Base-by-base conservation (phyloP, 257 asterid genomes). In the Ophiorrhiza pumila region DNA sequence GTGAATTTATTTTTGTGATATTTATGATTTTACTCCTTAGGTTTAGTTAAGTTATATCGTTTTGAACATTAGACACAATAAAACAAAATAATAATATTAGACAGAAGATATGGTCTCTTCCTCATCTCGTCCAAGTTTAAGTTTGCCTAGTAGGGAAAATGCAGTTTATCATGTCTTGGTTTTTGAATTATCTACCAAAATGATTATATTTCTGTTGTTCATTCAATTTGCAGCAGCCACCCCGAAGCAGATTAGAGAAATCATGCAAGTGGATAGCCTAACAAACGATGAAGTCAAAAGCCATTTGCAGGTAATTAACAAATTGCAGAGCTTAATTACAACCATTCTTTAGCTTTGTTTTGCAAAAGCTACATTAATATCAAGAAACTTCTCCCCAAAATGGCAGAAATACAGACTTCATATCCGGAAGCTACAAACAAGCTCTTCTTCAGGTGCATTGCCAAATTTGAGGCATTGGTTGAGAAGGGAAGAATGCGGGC, bases 381-480 rank as follows among this genome's bases (percentile, higher is more conserved):
- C 1, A 2, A 2, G 20, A 27, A 23, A 18, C 0, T 69, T 50
- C 7, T 11, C 29, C 2, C 6, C 27, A 23, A 62, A 17, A 20
- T 69, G 65, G 53, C 82, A 90, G 96, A 90, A 90, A 76, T 88
- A 81, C 66, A 87, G 96, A 72, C 84, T 90, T 34, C 87, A 86
- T 61, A 70, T 88, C 20, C 79, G 85, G 29, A 80, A 76, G 83
- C 72, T 81, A 25, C 52, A 41, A 65, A 84, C 47, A 10, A 29
- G 41, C 2, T 41, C 81, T 12, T 55, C 77, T 12, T 55, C 77
- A 10, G 49, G 65, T 18, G 71, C 72, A 0, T 42, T 78, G 23
- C 29, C 71, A 12, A 76, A 45, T 18, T n/a, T 58, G 47, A 58
- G 27, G 43, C 46, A 50, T 4, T 76, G 79, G 74, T 32, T 79